Evolutionary conservation across 805 yeast species (phyloP), one percentile per base, ranked within the genome.

Genomic region (Pichia deserticola): DNA sequence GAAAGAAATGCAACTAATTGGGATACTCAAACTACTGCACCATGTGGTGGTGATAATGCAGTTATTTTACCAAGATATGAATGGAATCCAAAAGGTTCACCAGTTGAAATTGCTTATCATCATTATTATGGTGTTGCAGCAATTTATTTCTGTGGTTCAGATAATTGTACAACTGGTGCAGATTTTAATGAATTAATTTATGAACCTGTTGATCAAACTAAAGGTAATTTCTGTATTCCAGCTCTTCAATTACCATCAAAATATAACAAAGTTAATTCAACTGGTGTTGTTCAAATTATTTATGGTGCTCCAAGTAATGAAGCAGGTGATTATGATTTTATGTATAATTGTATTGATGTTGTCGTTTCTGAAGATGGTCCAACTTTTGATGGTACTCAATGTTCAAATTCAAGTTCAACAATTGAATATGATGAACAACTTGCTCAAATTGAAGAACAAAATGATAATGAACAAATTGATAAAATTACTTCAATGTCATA

Each of bases 31-130:
- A 46, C 54, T 4, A 50, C 50, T 12, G 60, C 57, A 6, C 67
- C 66, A 20, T 64, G 68, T 55, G 68, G 66, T 36, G 67, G 67
- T n/a, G 55, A 40, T 38, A 58, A 63, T 45, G 5, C 28, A 3
- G 55, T 54, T 37, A 65, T 60, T n/a, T 28, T 43, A 35, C 65
- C 68, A 40, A 56, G 67, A 51, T 64, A 39, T 34, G 40, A 53
- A 35, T 64, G 66, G 67, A 64, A 61, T 43, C 63, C 65, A n/a
- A 39, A 50, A 4, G 67, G 68, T 5, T 64, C 67, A 5, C 67
- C 68, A 30, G 10, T 64, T 27, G 66, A 61, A 29, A 20, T 62
- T 7, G 43, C 44, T 30, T 45, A 54, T 51, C 56, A 53, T 45
- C 68, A 63, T 50, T 7, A 35, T 4, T 34, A 40, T 8, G 44